Conservation (phyloP, 140 eudicot genomes). For the Anethum foeniculum region DNA sequence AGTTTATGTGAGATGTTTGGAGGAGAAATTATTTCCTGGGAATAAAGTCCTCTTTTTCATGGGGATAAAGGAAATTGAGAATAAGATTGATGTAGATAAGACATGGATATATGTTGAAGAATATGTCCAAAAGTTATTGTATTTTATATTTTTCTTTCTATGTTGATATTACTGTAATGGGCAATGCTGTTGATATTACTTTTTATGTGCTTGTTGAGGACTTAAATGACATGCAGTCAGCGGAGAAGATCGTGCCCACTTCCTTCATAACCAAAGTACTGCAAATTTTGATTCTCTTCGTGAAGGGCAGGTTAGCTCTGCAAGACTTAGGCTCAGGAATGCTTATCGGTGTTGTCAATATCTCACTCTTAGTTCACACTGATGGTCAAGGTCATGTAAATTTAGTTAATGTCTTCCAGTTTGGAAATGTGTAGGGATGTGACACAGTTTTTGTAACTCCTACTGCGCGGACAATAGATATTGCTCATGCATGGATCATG, state of each 20-base stretch:
- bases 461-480: conserved; percentile 87
- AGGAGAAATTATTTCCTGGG: neutral
- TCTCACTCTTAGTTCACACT: neutral
- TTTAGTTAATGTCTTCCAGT: neutral
- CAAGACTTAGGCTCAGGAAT: neutral
- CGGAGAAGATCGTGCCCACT: conserved; percentile 77
- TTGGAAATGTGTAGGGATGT: conserved; percentile 59
- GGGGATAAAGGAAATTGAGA: neutral
- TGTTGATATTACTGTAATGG: neutral
- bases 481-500: conserved; percentile 88
- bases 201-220: neutral
- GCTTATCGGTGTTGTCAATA: neutral
- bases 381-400: conserved; percentile 14
- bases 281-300: conserved; percentile 78
- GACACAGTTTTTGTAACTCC: conserved; percentile 94
- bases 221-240: conserved; percentile 44
- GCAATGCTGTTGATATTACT: neutral
- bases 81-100: neutral
- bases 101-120: neutral
- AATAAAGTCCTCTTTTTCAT: neutral
- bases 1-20: neutral
- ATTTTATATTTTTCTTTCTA: neutral
- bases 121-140: neutral
- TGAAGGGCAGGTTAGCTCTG: conserved; percentile 63
- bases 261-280: conserved; percentile 93